Percentiles rank a stretch among this genome's conserved stretches.
Conservation (phyloP, 352 stramenopile genomes). For the Paralagenidium karlingii region DNA sequence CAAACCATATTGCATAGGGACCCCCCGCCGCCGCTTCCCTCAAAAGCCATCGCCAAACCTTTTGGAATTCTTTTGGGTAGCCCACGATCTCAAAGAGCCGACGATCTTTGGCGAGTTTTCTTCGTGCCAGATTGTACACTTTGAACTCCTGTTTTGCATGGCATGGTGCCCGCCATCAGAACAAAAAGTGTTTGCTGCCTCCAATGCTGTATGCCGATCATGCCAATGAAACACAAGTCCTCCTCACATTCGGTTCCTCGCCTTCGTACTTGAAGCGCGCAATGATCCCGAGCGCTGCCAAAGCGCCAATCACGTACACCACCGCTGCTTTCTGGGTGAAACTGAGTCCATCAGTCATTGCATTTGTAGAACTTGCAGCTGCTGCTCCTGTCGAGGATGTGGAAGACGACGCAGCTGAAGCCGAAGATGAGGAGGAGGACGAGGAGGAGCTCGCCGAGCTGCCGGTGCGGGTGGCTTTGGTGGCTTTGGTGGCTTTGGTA, state of each 20-base stretch:
- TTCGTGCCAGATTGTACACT: conserved; percentile 53
- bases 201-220: background rate
- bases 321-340: no score
- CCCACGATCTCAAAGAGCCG: conserved; percentile 58
- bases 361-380: no score
- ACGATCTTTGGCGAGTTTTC: conserved; percentile 56
- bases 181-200: background rate
- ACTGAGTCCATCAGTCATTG: no score
- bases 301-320: conserved; percentile 43
- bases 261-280: conserved; percentile 46
- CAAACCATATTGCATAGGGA: background rate
- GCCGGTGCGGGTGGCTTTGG: no score
- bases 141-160: background rate
- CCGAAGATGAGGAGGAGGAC: no score
- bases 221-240: background rate
- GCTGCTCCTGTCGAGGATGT: no score
- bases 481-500: no score
- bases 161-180: background rate
- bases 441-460: no score
- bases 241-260: conserved; percentile 32
- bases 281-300: conserved; percentile 39
- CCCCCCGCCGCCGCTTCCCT: no score
- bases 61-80: conserved; percentile 60
- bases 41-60: conserved; percentile 6
- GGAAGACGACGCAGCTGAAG: no score